phyloP scores from a whole-genome alignment of 176 grass and related monocot species.

The Alloteropsis semialata region DNA sequence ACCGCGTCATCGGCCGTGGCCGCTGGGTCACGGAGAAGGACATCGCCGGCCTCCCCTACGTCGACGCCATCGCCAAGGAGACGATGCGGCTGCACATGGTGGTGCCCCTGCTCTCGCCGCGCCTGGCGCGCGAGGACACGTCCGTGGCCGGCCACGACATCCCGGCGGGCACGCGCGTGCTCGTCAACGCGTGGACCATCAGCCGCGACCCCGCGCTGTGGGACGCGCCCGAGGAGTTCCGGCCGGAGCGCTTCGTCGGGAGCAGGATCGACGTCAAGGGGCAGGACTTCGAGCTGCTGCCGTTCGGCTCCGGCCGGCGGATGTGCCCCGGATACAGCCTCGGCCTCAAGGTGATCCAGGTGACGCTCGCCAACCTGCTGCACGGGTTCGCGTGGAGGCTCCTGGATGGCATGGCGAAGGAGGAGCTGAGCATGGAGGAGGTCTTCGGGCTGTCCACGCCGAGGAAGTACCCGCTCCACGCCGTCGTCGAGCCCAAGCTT shows the following conservation, averaged over 20 bases:
- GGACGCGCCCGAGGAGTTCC: slow-evolving; percentile 57
- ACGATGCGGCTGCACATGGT: slow-evolving; percentile 58
- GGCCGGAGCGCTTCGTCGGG: slow-evolving; percentile 36
- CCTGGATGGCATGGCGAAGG: slow-evolving; percentile 30
- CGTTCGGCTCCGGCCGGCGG: slow-evolving; percentile 52
- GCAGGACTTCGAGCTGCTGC: slow-evolving; percentile 60
- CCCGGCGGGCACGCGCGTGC: slow-evolving; percentile 34
- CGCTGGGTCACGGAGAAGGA: slow-evolving; percentile 57
- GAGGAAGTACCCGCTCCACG: slow-evolving; percentile 38
- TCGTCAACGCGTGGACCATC: slow-evolving; percentile 60
- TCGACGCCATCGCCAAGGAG: slow-evolving; percentile 61
- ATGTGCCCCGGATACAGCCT: slow-evolving; percentile 69
- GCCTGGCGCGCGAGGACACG: slow-evolving; percentile 32
- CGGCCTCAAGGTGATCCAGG: slow-evolving; percentile 61
- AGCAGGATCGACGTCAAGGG: slow-evolving; percentile 56
- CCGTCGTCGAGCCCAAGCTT: slow-evolving; percentile 11
- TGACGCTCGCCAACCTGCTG: slow-evolving; percentile 53
- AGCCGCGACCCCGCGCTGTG: slow-evolving; percentile 46
- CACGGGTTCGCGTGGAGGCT: slow-evolving; percentile 61
- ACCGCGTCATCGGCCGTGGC: slow-evolving; percentile 44
- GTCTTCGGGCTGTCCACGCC: slow-evolving; percentile 18
- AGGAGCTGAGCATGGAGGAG: slow-evolving; percentile 54
- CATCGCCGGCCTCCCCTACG: slow-evolving; percentile 29
- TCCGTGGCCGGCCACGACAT: slow-evolving; percentile 43
- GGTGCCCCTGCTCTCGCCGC: slow-evolving; percentile 43